Base-by-base conservation (phyloP, 352 stramenopile genomes). In the Pythium folliculosum region DNA sequence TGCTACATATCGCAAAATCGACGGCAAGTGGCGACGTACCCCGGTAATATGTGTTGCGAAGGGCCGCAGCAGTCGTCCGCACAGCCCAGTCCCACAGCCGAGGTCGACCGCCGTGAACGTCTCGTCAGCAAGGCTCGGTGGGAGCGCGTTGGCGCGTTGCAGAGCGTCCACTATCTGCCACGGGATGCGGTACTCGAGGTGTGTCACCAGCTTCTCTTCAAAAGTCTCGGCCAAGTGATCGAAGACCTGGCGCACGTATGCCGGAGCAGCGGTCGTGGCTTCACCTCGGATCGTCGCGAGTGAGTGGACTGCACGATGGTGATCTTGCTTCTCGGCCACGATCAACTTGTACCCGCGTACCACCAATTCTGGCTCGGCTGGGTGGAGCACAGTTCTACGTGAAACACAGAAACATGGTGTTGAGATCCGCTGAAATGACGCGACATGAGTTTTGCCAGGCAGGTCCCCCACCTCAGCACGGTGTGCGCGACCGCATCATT, bases 161-260 rank as follows among this genome's bases (percentile, higher is more conserved):
- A 94, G 62, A 17, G 77, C 81, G 13, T 91, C 81, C 8, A 91
- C 73, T 32, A 94, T 83, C 53, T 91, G 77, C 86, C 86, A 94
- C 37, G 86, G 86, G 19, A 92, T 82, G 57, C 81, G 82, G 59
- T 94, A 94, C 69, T 91, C 81, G 35, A 94, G 54, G 40, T 92
- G 86, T 30, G 68, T 82, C 65, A 94, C 82, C 30, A 94, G 75
- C 51, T 92, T 94, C 37, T 92, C 84, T 60, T 94, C 86, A 69
- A 94, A 94, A 14, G 67, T 84, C 14, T 92, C 84, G 6, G 86
- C 81, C 35, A 94, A 73, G 21, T 92, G 81, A 62, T 94, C 82
- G 64, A 94, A 94, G 13, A 94, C 84, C 63, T 90, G 66, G 16
- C 75, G 78, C 35, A 94, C 86, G 60, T 94, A 94, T 8, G 65